phyloP scores from a whole-genome alignment of 2,329 filamentous ascomycete species.

The Colletotrichum magnum region DNA sequence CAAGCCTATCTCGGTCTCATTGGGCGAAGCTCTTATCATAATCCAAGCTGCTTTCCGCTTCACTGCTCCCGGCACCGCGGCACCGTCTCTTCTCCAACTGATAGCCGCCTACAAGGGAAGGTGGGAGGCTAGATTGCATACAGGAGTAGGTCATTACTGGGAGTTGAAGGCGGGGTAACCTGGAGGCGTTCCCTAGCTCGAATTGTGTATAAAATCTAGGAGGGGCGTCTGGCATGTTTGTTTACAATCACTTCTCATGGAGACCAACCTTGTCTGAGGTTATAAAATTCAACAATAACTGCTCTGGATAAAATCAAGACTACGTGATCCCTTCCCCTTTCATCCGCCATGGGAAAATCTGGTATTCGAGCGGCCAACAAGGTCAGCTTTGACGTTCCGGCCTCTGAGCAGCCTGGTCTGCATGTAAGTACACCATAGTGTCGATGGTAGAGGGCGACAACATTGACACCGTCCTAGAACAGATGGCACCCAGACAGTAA shows the following conservation, averaged over 20 bases:
- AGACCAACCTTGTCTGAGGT: no score
- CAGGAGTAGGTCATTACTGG: slow-evolving; percentile 8
- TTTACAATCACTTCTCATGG: no score
- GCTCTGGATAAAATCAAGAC: not conserved
- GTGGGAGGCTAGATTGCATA: slow-evolving; percentile 13
- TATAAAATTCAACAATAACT: not conserved
- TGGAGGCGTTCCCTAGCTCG: not conserved
- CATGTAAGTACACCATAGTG: slow-evolving; percentile 68
- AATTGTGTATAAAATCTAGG: slow-evolving; percentile 21
- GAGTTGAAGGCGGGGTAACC: slow-evolving; percentile 37
- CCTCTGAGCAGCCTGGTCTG: slow-evolving; percentile 76
- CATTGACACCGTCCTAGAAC: slow-evolving; percentile 70
- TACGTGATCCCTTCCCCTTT: not conserved
- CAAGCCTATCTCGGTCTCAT: slow-evolving; percentile 25
- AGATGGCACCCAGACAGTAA: slow-evolving; percentile 93
- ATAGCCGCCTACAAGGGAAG: slow-evolving; percentile 17
- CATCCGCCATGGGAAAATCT: slow-evolving; percentile 64
- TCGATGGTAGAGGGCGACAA: not conserved
- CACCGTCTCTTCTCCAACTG: slow-evolving; percentile 19
- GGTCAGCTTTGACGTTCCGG: slow-evolving; percentile 80
- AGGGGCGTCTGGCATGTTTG: not conserved
- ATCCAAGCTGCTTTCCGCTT: slow-evolving; percentile 19
- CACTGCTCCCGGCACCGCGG: slow-evolving; percentile 18
- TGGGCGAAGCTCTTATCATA: slow-evolving; percentile 38
- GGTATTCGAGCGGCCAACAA: slow-evolving; percentile 79